Base-by-base conservation (phyloP, 495 filamentous ascomycete species). In the Arthonia radiata region DNA sequence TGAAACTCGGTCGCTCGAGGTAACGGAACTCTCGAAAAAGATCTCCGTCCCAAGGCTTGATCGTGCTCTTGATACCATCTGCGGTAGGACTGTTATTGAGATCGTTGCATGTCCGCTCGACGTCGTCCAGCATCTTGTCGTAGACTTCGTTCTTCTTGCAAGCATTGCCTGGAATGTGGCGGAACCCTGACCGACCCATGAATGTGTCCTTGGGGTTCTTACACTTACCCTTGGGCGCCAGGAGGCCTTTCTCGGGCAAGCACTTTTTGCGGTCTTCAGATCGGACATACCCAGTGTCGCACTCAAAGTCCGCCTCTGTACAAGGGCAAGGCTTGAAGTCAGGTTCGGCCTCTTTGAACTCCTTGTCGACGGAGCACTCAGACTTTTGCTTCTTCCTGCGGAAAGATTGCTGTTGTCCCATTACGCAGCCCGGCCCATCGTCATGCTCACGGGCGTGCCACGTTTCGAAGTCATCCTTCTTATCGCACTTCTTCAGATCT, bases 331-430 rank as follows among this genome's bases (percentile, higher is more conserved):
- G 7, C 33, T 73, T 57, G 16, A 61, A 67, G 18, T 62, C 48
- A 2, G 69, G 59, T 11, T 54, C 37, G 1, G 72, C 61, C 32
- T 82, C 71, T 38, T 80, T 63, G 50, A 82, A 92, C 25, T 79
- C 64, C 37, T 83, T 57, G 31, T 73, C 74, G 30, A 93, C 60
- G 48, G 90, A 90, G 48, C 89, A 97, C 29, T 90, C 61, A 1
- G 70, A 66, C 40, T 82, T 69, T 34, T 72, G 64, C 48, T 86
- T 91, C 15, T 86, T 64, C 31, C 86, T 63, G 13, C 52, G 55
- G 46, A 67, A 97, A 36, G 53, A 76, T 44, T 94, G 81, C 31
- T 67, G 80, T 36, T 83, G 80, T 4, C 86, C 86, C 86, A 94
- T 93, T 35, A 97, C 54, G 44, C 86, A 97, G 23, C 68, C 72